These are phyloP conservation scores for Coriaria nepalensis DNA, from an alignment of 306 rosid species.

Conservation along the genomic window DNA sequence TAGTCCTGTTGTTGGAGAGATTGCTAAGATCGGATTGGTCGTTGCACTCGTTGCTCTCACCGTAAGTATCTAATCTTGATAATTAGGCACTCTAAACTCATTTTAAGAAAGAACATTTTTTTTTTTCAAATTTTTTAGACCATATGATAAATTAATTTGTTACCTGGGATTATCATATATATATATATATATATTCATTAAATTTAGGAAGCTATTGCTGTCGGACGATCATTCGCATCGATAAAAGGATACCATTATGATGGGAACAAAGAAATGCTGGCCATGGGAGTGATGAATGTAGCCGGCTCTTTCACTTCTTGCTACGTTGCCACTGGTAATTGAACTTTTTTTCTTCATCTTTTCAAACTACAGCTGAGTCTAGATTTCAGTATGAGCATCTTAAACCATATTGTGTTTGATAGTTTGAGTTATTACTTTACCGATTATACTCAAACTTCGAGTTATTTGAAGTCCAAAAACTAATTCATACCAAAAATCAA, in stretches of 20 bases:
- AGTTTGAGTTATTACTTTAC: too few species aligned
- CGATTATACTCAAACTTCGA: too few species aligned
- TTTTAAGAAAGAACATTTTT: background rate
- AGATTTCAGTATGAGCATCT: too few species aligned
- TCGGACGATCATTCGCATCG: conserved; percentile 72
- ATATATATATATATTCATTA: background rate
- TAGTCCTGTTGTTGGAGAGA: conserved; percentile 29
- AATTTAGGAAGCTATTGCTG: conserved; percentile 74
- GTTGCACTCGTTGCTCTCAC: conserved; percentile 69
- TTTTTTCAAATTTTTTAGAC: background rate
- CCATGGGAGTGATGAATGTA: conserved; percentile 69
- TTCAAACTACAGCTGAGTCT: too few species aligned
- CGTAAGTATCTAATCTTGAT: conserved; percentile 17
- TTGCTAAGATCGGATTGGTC: conserved; percentile 46
- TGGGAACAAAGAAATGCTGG: conserved; percentile 83
- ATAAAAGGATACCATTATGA: conserved; percentile 64
- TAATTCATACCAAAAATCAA: too few species aligned
- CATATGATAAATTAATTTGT: too few species aligned
- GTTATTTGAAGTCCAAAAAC: too few species aligned
- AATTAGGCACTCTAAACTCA: background rate
- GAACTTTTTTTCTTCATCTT: background rate
- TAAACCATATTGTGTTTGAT: too few species aligned
- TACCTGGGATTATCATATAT: too few species aligned
- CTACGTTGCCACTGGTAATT: conserved; percentile 75
- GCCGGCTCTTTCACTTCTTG: conserved; percentile 84